Evolutionary conservation across 306 rosid species (phyloP), one percentile per base, ranked within the genome.

Genomic region (Castanea mollissima): DNA sequence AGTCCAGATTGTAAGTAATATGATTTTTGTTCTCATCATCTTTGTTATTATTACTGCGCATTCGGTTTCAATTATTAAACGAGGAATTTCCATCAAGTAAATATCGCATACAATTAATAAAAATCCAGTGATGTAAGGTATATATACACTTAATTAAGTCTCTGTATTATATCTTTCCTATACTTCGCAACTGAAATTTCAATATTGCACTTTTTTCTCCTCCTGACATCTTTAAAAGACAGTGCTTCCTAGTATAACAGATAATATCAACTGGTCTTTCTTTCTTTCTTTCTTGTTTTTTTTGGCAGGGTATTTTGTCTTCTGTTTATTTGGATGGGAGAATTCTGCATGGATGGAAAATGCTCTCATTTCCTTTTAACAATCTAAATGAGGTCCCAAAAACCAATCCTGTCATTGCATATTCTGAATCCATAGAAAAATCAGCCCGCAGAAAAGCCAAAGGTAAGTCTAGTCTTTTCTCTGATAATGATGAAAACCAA

Each of bases 251-350:
- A 34, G 49, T 34, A 46, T 69, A 19, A 23, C 57, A 60, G 64
- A 82, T 73, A 25, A 56, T 68, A 59, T 74, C 60, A 46, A 74
- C 74, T 76, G 83, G 77, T 78, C 32, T 67, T 72, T 79, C 74
- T 38, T 38, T 38, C 46, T 38, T 38, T 7, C 11, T 38, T 38
- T 38, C 2, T 84, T 71, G 6, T 1, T 35, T 35, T 6, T 44
- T 44, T 76, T 67, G 74, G 55, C 86, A 95, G 99, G 99, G 99
- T 18, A 92, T 95, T 87, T 75, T 95, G 60, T 95, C 99, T 77
- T 71, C 95, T 57, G 98, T 92, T 89, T 88, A 85, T 84, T 87
- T 95, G 63, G 90, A 92, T 18, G 86, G 87, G 63, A 75, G 64
- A 81, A 32, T 59, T 78, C 77, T 91, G 55, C 76, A 73, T 0